Percentiles rank a stretch among this genome's conserved stretches.
These are phyloP conservation scores for Tricholoma matsutake DNA, from an alignment of 768 basidiomycete genomes.

Conservation along the genomic window DNA sequence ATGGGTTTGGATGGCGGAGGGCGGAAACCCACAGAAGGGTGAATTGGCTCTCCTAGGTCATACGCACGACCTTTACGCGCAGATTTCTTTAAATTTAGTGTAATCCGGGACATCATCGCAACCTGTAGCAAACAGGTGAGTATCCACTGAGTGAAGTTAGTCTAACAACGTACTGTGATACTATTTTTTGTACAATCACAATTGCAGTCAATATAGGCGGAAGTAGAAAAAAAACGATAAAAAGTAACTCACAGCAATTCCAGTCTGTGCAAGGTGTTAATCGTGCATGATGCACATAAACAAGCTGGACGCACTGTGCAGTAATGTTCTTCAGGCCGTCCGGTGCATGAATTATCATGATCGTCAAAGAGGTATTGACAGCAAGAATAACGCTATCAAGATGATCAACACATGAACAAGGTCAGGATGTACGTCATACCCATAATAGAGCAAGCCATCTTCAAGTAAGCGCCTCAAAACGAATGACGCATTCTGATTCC, in stretches of 20 bases:
- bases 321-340: conserved; percentile 44
- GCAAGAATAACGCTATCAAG: conserved; percentile 39
- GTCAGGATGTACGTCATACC: conserved; percentile 20
- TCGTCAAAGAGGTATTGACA: conserved; percentile 40
- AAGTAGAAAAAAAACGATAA: not conserved
- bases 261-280: conserved; percentile 22
- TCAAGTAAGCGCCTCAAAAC: conserved; percentile 40
- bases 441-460: conserved; percentile 47
- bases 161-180: not conserved
- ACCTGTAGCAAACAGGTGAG: conserved; percentile 31
- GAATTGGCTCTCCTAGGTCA: not conserved
- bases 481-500: conserved; percentile 31
- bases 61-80: conserved; percentile 14
- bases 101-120: conserved; percentile 69
- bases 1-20: not conserved
- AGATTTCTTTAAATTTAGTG: conserved; percentile 52
- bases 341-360: conserved; percentile 46
- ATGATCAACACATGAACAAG: not conserved
- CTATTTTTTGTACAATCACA: not conserved
- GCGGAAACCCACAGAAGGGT: not conserved
- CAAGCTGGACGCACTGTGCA: conserved; percentile 39
- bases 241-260: conserved; percentile 35
- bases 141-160: conserved; percentile 6
- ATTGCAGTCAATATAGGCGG: not conserved
- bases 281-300: not conserved